A percentile compares a stretch with the other conserved stretches of the same genome.
Evolutionary conservation across 228 moss, liverwort and hornwort genomes (phyloP).

Genomic region (Sphagnum magellanicum): DNA sequence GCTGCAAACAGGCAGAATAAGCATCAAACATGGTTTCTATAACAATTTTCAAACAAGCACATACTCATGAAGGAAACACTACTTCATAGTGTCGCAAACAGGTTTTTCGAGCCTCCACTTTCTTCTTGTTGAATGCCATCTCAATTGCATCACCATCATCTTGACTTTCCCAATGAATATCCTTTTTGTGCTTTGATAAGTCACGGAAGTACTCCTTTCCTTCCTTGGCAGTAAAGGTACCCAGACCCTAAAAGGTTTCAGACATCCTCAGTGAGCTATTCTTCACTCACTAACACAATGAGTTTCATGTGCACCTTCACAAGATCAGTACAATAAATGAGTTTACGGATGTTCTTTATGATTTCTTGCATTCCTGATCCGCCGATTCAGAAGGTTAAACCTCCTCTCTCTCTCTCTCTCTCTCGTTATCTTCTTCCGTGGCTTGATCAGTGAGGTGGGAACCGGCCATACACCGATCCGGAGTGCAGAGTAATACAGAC

Average conservation of each 20-base stretch:
- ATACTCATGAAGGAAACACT: not conserved
- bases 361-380: too few species aligned
- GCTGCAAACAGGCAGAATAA: slow-evolving; percentile 11
- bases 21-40: too few species aligned
- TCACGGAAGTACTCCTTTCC: slow-evolving; percentile 48
- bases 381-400: too few species aligned
- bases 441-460: slow-evolving; percentile 14
- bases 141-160: slow-evolving; percentile 50
- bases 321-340: too few species aligned
- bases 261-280: not conserved
- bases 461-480: slow-evolving; percentile 41
- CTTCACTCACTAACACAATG: not conserved
- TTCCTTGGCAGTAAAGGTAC: slow-evolving; percentile 46
- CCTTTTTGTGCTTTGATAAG: slow-evolving; percentile 36
- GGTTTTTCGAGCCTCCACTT: slow-evolving; percentile 40
- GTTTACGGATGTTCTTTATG: too few species aligned
- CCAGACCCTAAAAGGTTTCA: slow-evolving; percentile 31
- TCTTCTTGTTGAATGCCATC: slow-evolving; percentile 65
- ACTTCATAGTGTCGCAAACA: slow-evolving; percentile 53
- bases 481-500: slow-evolving; percentile 49
- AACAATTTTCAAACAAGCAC: not conserved
- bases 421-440: too few species aligned
- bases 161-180: slow-evolving; percentile 35
- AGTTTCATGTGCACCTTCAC: too few species aligned
- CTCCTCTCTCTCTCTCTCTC: too few species aligned